These are phyloP conservation scores for Pythium apleroticum DNA, from an alignment of 352 stramenopile genomes.

Conservation along the genomic window DNA sequence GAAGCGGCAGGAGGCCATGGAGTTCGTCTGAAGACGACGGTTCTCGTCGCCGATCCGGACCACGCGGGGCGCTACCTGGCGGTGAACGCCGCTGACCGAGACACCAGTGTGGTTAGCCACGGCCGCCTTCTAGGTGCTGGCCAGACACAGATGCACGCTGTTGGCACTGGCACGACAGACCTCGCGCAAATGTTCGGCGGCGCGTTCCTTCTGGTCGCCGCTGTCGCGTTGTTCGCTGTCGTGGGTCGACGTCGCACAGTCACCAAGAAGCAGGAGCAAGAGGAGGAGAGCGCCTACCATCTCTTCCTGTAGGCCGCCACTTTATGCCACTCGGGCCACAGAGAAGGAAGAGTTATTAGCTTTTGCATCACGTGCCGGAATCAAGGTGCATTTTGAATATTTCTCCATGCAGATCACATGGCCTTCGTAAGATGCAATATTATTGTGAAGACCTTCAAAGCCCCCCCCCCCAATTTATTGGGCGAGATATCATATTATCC, in stretches of 20 bases:
- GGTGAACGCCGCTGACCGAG: not conserved
- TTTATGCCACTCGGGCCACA: not conserved
- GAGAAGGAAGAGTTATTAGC: not conserved
- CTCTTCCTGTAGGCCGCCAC: conserved; percentile 13
- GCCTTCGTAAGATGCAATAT: too few relatives aligned
- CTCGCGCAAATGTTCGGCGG: conserved; percentile 22
- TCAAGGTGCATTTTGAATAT: not conserved
- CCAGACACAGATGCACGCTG: not conserved
- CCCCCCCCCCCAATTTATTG: too few relatives aligned
- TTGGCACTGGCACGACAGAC: conserved; percentile 1
- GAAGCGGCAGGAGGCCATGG: not conserved
- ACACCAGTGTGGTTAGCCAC: not conserved
- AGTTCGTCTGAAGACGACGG: not conserved
- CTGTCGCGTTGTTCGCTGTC: conserved; percentile 17
- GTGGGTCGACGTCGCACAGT: conserved; percentile 14
- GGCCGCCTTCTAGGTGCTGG: not conserved
- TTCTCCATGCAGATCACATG: too few relatives aligned
- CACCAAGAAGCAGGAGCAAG: not conserved
- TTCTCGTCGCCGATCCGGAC: not conserved
- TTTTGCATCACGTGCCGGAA: not conserved
- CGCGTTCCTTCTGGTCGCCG: conserved; percentile 21
- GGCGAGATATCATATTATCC: not conserved
- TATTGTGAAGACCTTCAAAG: too few relatives aligned
- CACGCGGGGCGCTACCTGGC: not conserved
- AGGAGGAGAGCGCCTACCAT: conserved; percentile 16